Evolutionary conservation across 768 basidiomycete species (phyloP), one percentile per base, ranked within the genome.

Genomic region (Trichaptum fuscoviolaceum): DNA sequence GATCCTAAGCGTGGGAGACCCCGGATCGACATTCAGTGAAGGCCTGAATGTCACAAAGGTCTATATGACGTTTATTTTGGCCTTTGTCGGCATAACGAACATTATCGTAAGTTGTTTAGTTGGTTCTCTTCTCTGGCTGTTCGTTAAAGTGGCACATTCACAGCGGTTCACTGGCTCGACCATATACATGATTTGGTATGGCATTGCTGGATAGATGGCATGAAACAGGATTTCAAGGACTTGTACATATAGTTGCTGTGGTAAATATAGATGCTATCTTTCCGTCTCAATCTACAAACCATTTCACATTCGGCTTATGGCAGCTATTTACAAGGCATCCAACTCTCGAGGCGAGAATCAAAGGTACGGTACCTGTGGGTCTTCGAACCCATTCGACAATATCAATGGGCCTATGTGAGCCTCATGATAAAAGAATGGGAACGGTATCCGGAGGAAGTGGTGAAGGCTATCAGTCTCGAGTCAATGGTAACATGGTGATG

Each of bases 21-120:
- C 85, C 1, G 80, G 84, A 1, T 80, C 79, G 65, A 89, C 92
- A 0, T 95, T 95, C 75, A 79, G 78, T 30, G 74, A 77, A 5
- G 78, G 76, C 42, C 76, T 82, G 18, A 71, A 69, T 6, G 76
- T 85, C 63, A 87, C 87, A 58, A 92, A 91, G 73, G 83, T 79
- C 35, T 95, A 95, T 75, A 81, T 95, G 76, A 82, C 87, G 25
- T 90, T 94, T 74, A 88, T 95, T 66, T 82, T 96, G 26, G 82
- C 83, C 15, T 93, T 94, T 71, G 92, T 93, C 35, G 91, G 92
- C 6, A 83, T 94, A 67, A 89, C 88, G 18, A 93, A 91, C 71
- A 75, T 82, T 59, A 86, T 90, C 64, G 83, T 83, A 67, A 73
- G 82, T 67, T 8, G 26, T 26, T 17, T 64, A 64, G 81, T 64